Evolutionary conservation across 2,329 filamentous ascomycete species (phyloP).

Genomic region (Periconia sp.): DNA sequence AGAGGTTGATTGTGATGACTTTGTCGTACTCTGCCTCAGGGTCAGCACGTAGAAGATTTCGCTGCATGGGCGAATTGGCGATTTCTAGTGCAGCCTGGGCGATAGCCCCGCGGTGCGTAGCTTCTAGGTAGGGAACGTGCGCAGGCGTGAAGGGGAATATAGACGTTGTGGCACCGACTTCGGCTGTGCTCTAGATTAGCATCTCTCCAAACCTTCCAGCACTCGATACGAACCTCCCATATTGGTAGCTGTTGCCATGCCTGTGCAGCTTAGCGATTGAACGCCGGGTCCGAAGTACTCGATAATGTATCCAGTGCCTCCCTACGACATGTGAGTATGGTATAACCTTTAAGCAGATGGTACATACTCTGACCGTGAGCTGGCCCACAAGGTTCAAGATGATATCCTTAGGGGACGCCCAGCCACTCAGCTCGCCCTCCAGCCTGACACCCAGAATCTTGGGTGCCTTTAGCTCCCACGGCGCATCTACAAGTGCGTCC

Average conservation of each 20-base stretch:
- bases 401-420: slow-evolving; percentile 94
- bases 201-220: neutral
- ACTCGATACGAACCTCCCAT: no score
- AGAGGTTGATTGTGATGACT: slow-evolving; percentile 88
- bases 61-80: slow-evolving; percentile 62
- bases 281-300: slow-evolving; percentile 94
- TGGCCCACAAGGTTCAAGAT: slow-evolving; percentile 89
- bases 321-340: slow-evolving; percentile 47
- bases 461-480: slow-evolving; percentile 97
- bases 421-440: slow-evolving; percentile 82
- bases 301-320: slow-evolving; percentile 92
- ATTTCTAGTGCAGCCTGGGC: slow-evolving; percentile 70
- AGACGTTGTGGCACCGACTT: slow-evolving; percentile 94
- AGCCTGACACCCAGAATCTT: slow-evolving; percentile 86
- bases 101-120: slow-evolving; percentile 78
- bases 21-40: slow-evolving; percentile 86
- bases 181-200: slow-evolving; percentile 50
- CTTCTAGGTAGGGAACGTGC: slow-evolving; percentile 83
- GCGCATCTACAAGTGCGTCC: slow-evolving; percentile 92
- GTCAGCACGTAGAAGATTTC: slow-evolving; percentile 77
- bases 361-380: slow-evolving; percentile 75
- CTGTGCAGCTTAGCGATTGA: slow-evolving; percentile 85
- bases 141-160: slow-evolving; percentile 90
- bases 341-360: neutral
- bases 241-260: slow-evolving; percentile 61